Evolutionary conservation across 129 eudicot species (phyloP).

Genomic region (Saussurea involucrata): DNA sequence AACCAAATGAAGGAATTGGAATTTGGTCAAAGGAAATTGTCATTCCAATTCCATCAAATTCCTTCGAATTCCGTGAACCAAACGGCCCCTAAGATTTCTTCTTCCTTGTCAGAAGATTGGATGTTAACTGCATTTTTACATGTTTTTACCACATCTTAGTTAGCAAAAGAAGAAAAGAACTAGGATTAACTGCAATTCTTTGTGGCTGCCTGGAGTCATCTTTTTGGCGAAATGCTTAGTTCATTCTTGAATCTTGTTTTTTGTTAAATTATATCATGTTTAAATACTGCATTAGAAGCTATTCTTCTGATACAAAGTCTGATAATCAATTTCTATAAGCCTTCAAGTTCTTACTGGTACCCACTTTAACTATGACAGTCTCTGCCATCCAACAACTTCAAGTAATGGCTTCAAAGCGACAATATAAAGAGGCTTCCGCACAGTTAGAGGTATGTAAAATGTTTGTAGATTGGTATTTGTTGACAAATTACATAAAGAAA

Average conservation of each 20-base stretch:
- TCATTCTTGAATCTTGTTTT: neutral
- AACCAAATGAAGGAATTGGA: no score
- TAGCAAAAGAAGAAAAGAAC: neutral
- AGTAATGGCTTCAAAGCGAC: slow-evolving; percentile 97
- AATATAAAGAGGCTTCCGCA: slow-evolving; percentile 99
- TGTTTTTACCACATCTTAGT: neutral
- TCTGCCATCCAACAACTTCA: slow-evolving; percentile 99
- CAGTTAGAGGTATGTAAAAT: slow-evolving; percentile 75
- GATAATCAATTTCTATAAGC: neutral
- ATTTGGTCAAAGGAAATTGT: no score
- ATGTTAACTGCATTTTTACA: neutral
- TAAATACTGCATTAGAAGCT: neutral
- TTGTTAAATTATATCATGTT: neutral
- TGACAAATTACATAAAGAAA: slow-evolving; percentile 6
- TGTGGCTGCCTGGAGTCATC: neutral
- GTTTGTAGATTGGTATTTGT: slow-evolving; percentile 11
- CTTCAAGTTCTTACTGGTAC: neutral
- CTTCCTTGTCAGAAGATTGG: neutral
- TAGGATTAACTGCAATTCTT: neutral
- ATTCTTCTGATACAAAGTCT: slow-evolving; percentile 8
- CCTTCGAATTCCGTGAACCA: no score
- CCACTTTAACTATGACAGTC: slow-evolving; percentile 47
- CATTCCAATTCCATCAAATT: no score
- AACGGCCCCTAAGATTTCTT: no score
- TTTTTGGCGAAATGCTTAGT: neutral